phyloP scores from a whole-genome alignment of 2,329 filamentous ascomycete species.

The Hyphodiscus sp. region DNA sequence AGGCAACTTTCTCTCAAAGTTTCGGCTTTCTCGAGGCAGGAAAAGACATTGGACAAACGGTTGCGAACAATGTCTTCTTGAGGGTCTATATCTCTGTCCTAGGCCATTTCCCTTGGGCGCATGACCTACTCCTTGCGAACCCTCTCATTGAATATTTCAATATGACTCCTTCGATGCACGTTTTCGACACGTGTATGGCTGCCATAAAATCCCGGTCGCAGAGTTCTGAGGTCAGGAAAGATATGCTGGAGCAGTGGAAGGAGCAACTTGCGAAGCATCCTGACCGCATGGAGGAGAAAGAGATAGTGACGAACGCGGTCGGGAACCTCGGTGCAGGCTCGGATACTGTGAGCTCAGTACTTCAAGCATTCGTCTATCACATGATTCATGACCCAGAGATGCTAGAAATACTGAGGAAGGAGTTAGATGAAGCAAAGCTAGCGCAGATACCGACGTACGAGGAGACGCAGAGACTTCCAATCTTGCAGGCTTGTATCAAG shows the following conservation, averaged over 20 bases:
- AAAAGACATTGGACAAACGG: slow-evolving; percentile 30
- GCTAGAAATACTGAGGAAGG: slow-evolving; percentile 21
- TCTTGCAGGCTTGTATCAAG: slow-evolving; percentile 33
- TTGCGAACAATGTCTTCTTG: slow-evolving; percentile 30
- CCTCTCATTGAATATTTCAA: slow-evolving; percentile 32
- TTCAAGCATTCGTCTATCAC: slow-evolving; percentile 33
- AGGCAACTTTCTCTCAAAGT: slow-evolving; percentile 29
- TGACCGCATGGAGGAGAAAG: slow-evolving; percentile 30
- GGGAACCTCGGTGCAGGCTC: slow-evolving; percentile 33
- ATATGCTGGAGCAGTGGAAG: slow-evolving; percentile 35
- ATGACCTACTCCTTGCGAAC: slow-evolving; percentile 33
- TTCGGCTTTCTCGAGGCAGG: slow-evolving; percentile 32
- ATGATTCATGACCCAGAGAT: slow-evolving; percentile 26
- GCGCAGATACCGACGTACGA: slow-evolving; percentile 17
- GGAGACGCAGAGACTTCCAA: slow-evolving; percentile 29
- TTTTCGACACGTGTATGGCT: slow-evolving; percentile 32
- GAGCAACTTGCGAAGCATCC: slow-evolving; percentile 28
- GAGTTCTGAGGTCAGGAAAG: slow-evolving; percentile 29
- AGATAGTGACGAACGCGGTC: slow-evolving; percentile 31
- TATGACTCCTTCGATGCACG: slow-evolving; percentile 32
- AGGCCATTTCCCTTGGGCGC: slow-evolving; percentile 32
- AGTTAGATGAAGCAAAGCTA: slow-evolving; percentile 20
- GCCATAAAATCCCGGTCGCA: slow-evolving; percentile 30
- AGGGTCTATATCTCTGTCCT: slow-evolving; percentile 30
- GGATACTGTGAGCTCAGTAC: slow-evolving; percentile 32